Conservation (phyloP, 306 rosid species). For the Elaeagnus macrophylla region DNA sequence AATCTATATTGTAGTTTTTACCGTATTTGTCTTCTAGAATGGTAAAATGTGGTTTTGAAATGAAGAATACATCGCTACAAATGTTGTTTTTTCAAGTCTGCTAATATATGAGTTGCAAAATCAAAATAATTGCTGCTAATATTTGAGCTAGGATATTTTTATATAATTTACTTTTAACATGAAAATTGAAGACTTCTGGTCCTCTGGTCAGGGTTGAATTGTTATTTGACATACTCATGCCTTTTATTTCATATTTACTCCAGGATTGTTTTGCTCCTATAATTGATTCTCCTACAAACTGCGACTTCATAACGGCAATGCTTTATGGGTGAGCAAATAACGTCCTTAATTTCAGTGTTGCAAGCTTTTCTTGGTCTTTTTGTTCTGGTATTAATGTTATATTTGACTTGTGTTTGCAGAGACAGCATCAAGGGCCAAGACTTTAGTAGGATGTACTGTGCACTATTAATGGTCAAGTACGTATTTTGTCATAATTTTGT, state of each 20-base stretch:
- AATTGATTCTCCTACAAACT: slow-evolving; percentile 61
- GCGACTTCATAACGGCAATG: slow-evolving; percentile 84
- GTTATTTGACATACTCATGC: slow-evolving; percentile 2
- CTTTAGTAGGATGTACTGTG: slow-evolving; percentile 86
- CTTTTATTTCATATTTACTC: slow-evolving; percentile 11
- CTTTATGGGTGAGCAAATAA: slow-evolving; percentile 58
- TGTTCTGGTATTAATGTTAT: background rate
- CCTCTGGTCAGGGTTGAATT: background rate
- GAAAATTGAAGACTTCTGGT: background rate
- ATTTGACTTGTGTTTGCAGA: slow-evolving; percentile 25
- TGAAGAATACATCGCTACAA: too few relatives aligned
- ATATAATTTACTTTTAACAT: background rate
- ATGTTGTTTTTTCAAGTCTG: too few relatives aligned
- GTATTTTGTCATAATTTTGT: slow-evolving; percentile 16
- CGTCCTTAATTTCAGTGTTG: background rate
- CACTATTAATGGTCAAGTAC: slow-evolving; percentile 78
- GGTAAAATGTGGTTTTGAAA: background rate
- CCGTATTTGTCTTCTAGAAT: too few relatives aligned
- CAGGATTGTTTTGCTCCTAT: slow-evolving; percentile 91
- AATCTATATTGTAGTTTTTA: background rate
- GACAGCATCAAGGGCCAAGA: slow-evolving; percentile 70
- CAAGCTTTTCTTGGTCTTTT: slow-evolving; percentile 5
- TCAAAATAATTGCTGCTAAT: background rate
- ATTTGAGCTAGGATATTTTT: background rate
- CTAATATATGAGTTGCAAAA: too few relatives aligned